phyloP scores from a whole-genome alignment of 805 yeast species.

The Suhomyces emberorum region DNA sequence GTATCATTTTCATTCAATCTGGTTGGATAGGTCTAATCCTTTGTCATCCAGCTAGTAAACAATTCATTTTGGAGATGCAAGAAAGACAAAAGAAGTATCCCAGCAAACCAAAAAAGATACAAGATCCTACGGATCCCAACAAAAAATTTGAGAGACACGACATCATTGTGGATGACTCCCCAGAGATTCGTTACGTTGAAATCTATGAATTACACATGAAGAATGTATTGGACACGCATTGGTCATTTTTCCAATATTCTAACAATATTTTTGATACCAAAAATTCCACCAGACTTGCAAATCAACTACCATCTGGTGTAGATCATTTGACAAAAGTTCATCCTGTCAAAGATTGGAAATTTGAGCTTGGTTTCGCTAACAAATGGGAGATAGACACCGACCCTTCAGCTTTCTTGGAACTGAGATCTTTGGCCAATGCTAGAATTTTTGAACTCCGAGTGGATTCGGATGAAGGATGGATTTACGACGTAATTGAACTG shows the following conservation, averaged over 20 bases:
- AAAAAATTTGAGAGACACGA: conserved; percentile 38
- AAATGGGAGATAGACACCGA: conserved; percentile 64
- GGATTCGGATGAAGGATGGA: conserved; percentile 47
- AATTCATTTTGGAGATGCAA: conserved; percentile 16
- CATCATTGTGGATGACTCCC: conserved; percentile 68
- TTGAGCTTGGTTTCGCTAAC: conserved; percentile 47
- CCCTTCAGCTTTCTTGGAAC: conserved; percentile 50
- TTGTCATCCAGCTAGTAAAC: conserved; percentile 58
- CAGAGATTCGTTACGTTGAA: conserved; percentile 63
- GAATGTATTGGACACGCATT: conserved; percentile 56
- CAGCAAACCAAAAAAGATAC: conserved; percentile 9
- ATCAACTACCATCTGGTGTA: conserved; percentile 66
- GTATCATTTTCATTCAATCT: conserved; percentile 47
- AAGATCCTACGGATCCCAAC: conserved; percentile 7
- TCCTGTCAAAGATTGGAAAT: conserved; percentile 77
- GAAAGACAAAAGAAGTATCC: conserved; percentile 5
- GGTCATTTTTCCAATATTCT: conserved; percentile 62
- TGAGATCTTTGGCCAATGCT: conserved; percentile 30
- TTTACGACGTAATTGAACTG: conserved; percentile 37
- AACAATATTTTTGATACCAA: conserved; percentile 50
- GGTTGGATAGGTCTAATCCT: conserved; percentile 55
- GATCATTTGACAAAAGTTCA: conserved; percentile 48
- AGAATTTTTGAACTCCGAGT: conserved; percentile 24
- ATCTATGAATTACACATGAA: conserved; percentile 71
- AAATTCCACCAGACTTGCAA: conserved; percentile 38